Evolutionary conservation across 2,329 filamentous ascomycete genomes (phyloP).

Genomic region (Leptodontidium sp.): DNA sequence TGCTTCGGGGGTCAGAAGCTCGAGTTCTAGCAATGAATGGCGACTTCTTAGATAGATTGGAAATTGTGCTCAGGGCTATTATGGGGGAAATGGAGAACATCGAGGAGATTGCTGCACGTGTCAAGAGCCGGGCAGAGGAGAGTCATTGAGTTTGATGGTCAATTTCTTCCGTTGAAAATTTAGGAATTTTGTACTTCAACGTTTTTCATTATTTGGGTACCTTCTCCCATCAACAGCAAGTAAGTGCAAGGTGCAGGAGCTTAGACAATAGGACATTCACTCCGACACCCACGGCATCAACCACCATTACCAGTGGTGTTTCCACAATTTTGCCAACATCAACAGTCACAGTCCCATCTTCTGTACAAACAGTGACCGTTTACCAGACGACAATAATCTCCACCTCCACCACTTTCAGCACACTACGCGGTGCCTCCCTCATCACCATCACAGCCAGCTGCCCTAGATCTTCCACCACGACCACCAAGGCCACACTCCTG

Average conservation of each 20-base stretch:
- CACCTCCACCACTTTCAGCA: not conserved
- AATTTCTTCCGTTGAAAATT: too few relatives aligned
- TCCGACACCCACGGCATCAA: constrained; percentile 11
- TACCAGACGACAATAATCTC: constrained; percentile 7
- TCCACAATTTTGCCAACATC: not conserved
- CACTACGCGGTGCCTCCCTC: not conserved
- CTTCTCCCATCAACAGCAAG: too few relatives aligned
- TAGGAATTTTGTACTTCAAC: too few relatives aligned
- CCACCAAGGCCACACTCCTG: not conserved
- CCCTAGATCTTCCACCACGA: not conserved
- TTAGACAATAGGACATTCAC: not conserved
- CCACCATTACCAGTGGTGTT: constrained; percentile 15
- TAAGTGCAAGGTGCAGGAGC: too few relatives aligned
- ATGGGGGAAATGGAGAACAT: not conserved
- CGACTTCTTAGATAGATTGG: constrained; percentile 1
- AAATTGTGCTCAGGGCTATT: not conserved
- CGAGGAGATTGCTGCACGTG: not conserved
- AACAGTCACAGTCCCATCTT: constrained; percentile 1
- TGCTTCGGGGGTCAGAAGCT: not conserved
- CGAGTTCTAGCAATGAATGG: not conserved
- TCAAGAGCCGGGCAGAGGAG: not conserved
- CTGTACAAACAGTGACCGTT: constrained; percentile 4
- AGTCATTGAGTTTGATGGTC: too few relatives aligned
- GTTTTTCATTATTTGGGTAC: too few relatives aligned
- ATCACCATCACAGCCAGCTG: constrained; percentile 8